Evolutionary conservation across 495 filamentous ascomycete species (phyloP), one percentile per base, ranked within the genome.

Genomic region (Thermochaetoides thermophila): DNA sequence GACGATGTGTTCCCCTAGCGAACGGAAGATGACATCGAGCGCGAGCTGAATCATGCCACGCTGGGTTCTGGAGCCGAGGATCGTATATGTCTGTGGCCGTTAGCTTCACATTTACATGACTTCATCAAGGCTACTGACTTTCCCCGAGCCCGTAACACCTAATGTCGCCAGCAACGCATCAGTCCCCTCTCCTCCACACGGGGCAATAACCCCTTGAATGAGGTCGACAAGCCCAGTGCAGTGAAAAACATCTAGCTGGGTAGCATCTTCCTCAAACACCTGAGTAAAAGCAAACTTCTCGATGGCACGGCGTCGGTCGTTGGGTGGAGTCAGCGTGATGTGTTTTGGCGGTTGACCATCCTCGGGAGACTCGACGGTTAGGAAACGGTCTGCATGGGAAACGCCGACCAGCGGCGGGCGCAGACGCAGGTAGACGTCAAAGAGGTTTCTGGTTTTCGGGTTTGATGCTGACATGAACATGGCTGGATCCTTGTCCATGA

Each of bases 271-370:
- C 42, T 92, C 80, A 45, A 94, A 96, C 11, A 97, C 82, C 42
- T 70, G 75, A 4, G 91, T 97, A 51, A 97, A 97, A 0, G 78
- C 82, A 43, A 96, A 97, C 47, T 76, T 84, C 60, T 97, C 89
- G 20, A 94, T 69, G 4, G 84, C 84, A 12, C 84, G 76, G 38
- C 85, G 78, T 32, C 89, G 63, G 56, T 84, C 81, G 28, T 69
- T 76, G 1, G 85, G 85, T 1, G 86, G 84, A 43, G 83, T 83
- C 7, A 93, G 63, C 0, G 80, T 93, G 45, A 95, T 85, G 49
- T 93, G 82, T 6, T 78, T 85, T 2, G 84, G 73, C 11, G 60
- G 51, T 23, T 55, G 49, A 19, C 71, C 55, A 10, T 58, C 50
- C 5, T 59, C 57, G 3, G 71, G 60, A 3, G 60, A 54, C 42